phyloP scores from a whole-genome alignment of 2,329 filamentous ascomycete species.

The Xylaria sp. region DNA sequence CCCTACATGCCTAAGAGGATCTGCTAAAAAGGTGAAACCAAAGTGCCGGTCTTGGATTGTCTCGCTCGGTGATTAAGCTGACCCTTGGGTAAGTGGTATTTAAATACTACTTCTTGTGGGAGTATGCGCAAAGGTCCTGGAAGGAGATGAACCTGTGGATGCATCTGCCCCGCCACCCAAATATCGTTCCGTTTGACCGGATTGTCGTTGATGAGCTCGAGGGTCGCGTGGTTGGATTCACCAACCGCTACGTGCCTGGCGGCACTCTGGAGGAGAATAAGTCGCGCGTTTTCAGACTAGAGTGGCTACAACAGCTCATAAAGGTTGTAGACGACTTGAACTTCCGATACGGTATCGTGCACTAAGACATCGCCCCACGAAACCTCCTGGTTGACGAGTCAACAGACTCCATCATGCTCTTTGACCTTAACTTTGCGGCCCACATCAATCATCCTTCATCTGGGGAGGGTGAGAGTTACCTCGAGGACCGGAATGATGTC shows the following conservation, averaged over 20 bases:
- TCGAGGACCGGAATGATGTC: neutral
- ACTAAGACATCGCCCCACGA: slow-evolving; percentile 6
- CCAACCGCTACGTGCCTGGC: slow-evolving; percentile 1
- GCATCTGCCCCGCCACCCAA: neutral
- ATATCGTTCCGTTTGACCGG: slow-evolving; percentile 8
- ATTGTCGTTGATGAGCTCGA: slow-evolving; percentile 4
- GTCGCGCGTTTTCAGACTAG: neutral
- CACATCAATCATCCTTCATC: no score
- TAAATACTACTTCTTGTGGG: slow-evolving; percentile 3
- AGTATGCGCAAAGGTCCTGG: neutral
- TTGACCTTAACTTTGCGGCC: slow-evolving; percentile 12
- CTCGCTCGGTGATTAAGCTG: neutral
- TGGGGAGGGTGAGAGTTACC: no score
- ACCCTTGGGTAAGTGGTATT: neutral
- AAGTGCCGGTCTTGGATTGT: neutral
- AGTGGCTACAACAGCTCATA: slow-evolving; percentile 2
- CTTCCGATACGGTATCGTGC: neutral
- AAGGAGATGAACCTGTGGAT: slow-evolving; percentile 10
- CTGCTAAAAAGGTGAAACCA: no score
- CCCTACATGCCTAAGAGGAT: no score
- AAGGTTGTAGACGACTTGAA: slow-evolving; percentile 3
- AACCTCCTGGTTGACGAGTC: neutral
- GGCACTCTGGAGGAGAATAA: neutral
- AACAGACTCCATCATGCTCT: neutral
- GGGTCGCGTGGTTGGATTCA: neutral